Evolutionary conservation across 345 rosid species (phyloP).

Genomic region (Erucastrum elatum): DNA sequence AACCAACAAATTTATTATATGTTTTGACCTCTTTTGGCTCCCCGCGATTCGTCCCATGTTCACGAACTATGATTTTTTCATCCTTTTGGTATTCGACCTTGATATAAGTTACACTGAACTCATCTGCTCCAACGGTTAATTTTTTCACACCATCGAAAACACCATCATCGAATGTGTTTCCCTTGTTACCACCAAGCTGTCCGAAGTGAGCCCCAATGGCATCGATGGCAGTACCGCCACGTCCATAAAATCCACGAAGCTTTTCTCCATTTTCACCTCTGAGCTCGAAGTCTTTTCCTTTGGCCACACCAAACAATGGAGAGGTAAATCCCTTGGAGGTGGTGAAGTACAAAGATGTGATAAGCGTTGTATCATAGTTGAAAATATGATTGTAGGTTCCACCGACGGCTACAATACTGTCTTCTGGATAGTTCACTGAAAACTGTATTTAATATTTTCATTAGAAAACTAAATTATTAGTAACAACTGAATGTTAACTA

Average conservation of each 20-base stretch:
- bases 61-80: too few species aligned
- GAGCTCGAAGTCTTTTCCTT: neutral
- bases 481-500: neutral
- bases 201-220: neutral
- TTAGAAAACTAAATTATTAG: neutral
- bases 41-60: too few species aligned
- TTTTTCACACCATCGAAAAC: too few species aligned
- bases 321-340: neutral
- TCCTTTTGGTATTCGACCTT: too few species aligned
- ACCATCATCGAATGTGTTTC: too few species aligned
- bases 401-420: neutral
- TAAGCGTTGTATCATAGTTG: neutral
- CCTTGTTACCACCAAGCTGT: too few species aligned
- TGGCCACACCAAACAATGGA: neutral
- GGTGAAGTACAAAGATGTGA: neutral
- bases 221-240: constrained; percentile 15
- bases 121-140: too few species aligned
- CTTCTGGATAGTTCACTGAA: neutral
- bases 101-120: too few species aligned
- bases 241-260: constrained; percentile 35
- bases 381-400: neutral
- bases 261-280: constrained; percentile 28
- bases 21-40: too few species aligned
- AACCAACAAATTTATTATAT: neutral
- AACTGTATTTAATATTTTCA: constrained; percentile 20